Base-by-base conservation (phyloP, 768 basidiomycete species). In the Chalciporus pseudorubinellus region DNA sequence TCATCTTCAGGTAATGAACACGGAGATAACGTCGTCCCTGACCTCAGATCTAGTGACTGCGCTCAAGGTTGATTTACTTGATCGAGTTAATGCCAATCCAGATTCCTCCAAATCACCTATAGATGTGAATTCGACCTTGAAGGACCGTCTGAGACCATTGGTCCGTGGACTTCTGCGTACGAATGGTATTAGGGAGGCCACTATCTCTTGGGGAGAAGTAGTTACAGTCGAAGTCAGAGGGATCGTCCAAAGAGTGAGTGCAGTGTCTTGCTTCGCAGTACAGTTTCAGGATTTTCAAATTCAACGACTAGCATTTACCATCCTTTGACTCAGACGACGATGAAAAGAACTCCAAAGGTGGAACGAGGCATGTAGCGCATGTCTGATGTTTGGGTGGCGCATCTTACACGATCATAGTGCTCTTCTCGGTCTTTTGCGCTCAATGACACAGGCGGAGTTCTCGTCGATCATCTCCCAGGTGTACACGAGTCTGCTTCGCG, bases 121-220 rank as follows among this genome's bases (percentile, higher is more conserved):
- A 24, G 64, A 71, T 46, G 59, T 62, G 21, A 68, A 80, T 50
- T 64, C 78, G 53, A 74, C 74, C 1, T 63, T 91, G 44, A 77
- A 76, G 47, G 87, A 91, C 55, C 74, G 83, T 26, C 59, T 93
- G 34, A 77, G 78, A 22, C 92, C 92, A 3, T 62, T 95, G 40
- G 65, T 97, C 22, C 77, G 84, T 28, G 91, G 90, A n/a, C 76
- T 98, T 44, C 69, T 84, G 20, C 76, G 89, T 53, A 89, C 89
- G 1, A 80, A 77, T 39, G 87, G 85, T 3, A 65, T 92, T 38
- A 81, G 82, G 46, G 87, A 88, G 53, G 85, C 82, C 1, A 73
- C 82, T 24, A 57, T 79, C 11, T 79, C 81, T 14, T 93, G 90
- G 87, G 72, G 87, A 55, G 82, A 87, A 34, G 77, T 82, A 5